Conservation (phyloP, 73 alveolate species). For the Tetrahymena borealis region DNA sequence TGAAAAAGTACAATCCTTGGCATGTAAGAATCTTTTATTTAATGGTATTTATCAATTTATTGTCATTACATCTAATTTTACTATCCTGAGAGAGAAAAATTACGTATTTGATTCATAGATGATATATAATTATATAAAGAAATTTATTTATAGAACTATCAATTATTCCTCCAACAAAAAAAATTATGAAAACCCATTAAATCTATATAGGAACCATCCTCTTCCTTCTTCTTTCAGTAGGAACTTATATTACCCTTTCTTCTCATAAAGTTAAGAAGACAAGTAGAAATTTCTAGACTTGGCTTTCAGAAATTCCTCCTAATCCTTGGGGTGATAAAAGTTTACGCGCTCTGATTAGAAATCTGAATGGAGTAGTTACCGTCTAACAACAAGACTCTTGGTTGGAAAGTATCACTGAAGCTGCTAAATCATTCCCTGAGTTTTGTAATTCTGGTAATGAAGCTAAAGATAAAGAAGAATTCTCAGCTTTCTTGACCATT, state of each 20-base stretch:
- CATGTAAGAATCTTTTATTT: no score
- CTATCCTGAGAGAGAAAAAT: no score
- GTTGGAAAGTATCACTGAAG: background rate
- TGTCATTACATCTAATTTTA: no score
- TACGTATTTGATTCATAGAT: no score
- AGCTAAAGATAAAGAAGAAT: background rate
- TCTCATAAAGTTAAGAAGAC: background rate
- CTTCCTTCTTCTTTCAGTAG: background rate
- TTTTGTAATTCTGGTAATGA: background rate
- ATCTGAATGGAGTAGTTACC: background rate
- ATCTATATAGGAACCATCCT: background rate
- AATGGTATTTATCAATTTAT: no score
- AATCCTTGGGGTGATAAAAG: background rate
- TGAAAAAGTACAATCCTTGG: no score
- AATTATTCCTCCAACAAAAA: background rate
- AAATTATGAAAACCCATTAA: background rate
- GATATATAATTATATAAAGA: no score
- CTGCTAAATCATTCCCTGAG: background rate
- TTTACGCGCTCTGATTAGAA: background rate
- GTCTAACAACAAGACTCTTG: background rate
- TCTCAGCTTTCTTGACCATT: background rate
- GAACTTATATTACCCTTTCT: background rate
- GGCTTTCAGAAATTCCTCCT: background rate
- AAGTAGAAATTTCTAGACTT: background rate
- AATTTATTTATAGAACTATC: no score